Conservation (phyloP, 306 rosid species). For the Prinsepia uniflora region DNA sequence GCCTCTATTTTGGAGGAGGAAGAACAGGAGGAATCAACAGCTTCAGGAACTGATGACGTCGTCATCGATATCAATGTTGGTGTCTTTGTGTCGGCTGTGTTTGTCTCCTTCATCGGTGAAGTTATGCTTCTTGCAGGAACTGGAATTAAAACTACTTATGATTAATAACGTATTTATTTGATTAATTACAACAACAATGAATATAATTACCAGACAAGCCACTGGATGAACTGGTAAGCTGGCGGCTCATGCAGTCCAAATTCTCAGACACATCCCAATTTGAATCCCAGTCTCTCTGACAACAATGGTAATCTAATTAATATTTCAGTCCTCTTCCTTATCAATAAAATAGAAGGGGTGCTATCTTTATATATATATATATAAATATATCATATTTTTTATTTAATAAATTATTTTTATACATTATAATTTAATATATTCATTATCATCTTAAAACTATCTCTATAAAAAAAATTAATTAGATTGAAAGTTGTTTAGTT, state of each 20-base stretch:
- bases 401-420: no score
- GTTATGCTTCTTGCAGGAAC: conserved; percentile 10
- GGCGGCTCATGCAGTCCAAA: conserved; percentile 53
- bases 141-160: neutral
- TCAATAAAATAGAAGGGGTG: no score
- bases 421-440: no score
- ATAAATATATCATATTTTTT: no score
- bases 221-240: conserved; percentile 19
- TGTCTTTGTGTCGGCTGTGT: conserved; percentile 29
- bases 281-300: conserved; percentile 52
- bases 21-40: conserved; percentile 62
- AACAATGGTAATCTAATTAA: neutral
- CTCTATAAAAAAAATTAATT: no score
- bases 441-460: no score
- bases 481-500: no score
- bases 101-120: conserved; percentile 32
- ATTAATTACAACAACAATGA: neutral
- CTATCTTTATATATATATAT: no score
- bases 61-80: conserved; percentile 33
- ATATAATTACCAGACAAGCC: conserved; percentile 21
- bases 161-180: no score
- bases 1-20: conserved; percentile 51
- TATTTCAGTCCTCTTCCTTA: no score
- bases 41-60: conserved; percentile 34
- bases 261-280: conserved; percentile 51